Conservation (phyloP, 2,329 filamentous ascomycete species). For the Penicillium crustosum region DNA sequence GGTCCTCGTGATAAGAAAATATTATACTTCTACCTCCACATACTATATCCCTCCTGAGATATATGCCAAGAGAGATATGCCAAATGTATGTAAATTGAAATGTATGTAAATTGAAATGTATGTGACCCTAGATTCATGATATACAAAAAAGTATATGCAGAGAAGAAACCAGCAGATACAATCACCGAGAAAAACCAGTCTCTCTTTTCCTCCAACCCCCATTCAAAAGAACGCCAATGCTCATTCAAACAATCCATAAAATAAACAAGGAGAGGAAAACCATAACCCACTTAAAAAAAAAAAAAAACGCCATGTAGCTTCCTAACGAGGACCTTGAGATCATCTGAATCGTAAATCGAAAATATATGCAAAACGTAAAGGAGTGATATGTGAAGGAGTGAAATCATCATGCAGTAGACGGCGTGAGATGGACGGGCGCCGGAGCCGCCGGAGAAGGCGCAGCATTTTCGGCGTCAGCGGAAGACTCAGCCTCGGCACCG, state of each 20-base stretch:
- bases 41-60: background rate
- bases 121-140: background rate
- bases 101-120: slow-evolving; percentile 4
- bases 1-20: background rate
- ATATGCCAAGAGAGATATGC: background rate
- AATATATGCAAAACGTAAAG: slow-evolving; percentile 10
- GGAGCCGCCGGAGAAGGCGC: slow-evolving; percentile 3
- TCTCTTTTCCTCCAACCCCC: slow-evolving; percentile 5
- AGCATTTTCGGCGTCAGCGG: slow-evolving; percentile 2
- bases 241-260: background rate
- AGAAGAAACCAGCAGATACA: background rate
- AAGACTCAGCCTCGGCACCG: slow-evolving; percentile 20
- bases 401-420: slow-evolving; percentile 8
- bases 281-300: background rate
- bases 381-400: background rate
- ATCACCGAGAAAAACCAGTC: background rate
- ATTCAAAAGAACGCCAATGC: background rate
- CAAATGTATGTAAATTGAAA: background rate
- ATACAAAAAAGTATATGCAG: slow-evolving; percentile 3
- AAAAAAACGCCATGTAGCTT: background rate
- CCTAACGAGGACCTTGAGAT: slow-evolving; percentile 1
- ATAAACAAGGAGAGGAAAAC: background rate
- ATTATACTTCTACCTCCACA: background rate
- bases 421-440: slow-evolving; percentile 2
- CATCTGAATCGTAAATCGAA: slow-evolving; percentile 7